These are phyloP conservation scores for Sarcomyxa edulis DNA, from an alignment of 768 basidiomycete genomes.

Conservation along the genomic window DNA sequence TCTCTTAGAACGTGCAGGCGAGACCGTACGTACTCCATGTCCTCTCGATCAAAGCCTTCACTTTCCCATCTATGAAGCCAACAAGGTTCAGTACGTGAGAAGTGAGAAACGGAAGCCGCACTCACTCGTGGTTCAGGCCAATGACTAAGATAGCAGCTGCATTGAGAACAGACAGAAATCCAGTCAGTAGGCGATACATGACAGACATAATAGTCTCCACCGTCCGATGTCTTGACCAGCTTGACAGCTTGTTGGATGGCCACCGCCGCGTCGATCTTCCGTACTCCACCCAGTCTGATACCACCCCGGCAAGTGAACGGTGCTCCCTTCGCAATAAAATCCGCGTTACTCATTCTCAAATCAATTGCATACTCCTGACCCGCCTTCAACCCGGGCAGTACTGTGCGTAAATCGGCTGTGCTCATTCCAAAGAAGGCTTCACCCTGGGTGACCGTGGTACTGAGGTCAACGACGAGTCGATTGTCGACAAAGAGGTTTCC, in stretches of 20 bases:
- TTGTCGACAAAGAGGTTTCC: slow-evolving; percentile 50
- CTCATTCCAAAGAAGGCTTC: slow-evolving; percentile 39
- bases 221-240: slow-evolving; percentile 33
- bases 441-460: slow-evolving; percentile 29
- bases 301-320: slow-evolving; percentile 36
- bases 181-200: no score
- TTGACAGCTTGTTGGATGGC: slow-evolving; percentile 34
- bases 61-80: slow-evolving; percentile 51
- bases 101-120: background rate
- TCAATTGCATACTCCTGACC: slow-evolving; percentile 36
- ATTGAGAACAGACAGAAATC: no score
- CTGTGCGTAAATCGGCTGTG: slow-evolving; percentile 30
- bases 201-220: no score
- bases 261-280: slow-evolving; percentile 28
- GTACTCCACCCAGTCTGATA: slow-evolving; percentile 29
- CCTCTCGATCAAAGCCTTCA: slow-evolving; percentile 53
- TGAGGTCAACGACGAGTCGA: slow-evolving; percentile 39
- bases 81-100: background rate
- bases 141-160: slow-evolving; percentile 43
- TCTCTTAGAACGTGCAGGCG: no score
- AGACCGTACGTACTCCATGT: slow-evolving; percentile 21
- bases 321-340: slow-evolving; percentile 26
- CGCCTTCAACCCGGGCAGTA: slow-evolving; percentile 34
- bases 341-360: slow-evolving; percentile 27
- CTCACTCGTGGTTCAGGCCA: slow-evolving; percentile 49